A percentile compares a stretch with the other conserved stretches of the same genome.
Conservation (phyloP, 495 filamentous ascomycete species). For the Penicillium salamii region DNA sequence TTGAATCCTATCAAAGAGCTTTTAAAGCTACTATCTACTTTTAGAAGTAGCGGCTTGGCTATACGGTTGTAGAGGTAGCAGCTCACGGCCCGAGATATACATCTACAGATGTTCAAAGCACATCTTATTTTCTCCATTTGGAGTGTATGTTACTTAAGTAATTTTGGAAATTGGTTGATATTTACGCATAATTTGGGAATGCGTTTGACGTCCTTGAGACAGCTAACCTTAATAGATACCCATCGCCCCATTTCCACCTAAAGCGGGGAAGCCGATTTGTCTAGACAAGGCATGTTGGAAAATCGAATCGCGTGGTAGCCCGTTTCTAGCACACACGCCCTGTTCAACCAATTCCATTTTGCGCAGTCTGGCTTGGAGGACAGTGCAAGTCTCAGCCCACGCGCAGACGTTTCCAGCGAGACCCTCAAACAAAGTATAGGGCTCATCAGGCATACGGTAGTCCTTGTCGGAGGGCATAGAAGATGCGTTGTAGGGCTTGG, state of each 20-base stretch:
- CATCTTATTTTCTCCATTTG: too few species aligned
- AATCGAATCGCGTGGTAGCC: constrained; percentile 7
- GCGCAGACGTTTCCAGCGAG: constrained; percentile 46
- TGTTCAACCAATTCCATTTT: constrained; percentile 30
- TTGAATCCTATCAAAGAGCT: too few species aligned
- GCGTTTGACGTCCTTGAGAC: neutral
- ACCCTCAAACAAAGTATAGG: constrained; percentile 44
- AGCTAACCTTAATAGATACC: constrained; percentile 18
- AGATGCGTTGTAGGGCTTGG: constrained; percentile 34
- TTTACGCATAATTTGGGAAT: too few species aligned
- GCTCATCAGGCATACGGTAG: constrained; percentile 45
- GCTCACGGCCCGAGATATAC: too few species aligned
- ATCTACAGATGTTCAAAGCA: too few species aligned
- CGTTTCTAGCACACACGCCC: neutral
- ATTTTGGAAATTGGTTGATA: too few species aligned
- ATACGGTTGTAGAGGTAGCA: too few species aligned
- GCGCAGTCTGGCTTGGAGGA: constrained; percentile 33
- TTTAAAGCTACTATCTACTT: too few species aligned
- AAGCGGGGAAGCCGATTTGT: constrained; percentile 31
- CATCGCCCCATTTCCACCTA: constrained; percentile 29
- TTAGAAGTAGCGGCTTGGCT: too few species aligned
- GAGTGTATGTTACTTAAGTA: too few species aligned
- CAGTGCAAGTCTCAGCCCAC: constrained; percentile 44
- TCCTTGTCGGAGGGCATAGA: constrained; percentile 15
- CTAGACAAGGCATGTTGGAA: constrained; percentile 17